Evolutionary conservation across 1,284 basidiomycete genomes (phyloP).

Genomic region (Moesziomyces globuligerus): DNA sequence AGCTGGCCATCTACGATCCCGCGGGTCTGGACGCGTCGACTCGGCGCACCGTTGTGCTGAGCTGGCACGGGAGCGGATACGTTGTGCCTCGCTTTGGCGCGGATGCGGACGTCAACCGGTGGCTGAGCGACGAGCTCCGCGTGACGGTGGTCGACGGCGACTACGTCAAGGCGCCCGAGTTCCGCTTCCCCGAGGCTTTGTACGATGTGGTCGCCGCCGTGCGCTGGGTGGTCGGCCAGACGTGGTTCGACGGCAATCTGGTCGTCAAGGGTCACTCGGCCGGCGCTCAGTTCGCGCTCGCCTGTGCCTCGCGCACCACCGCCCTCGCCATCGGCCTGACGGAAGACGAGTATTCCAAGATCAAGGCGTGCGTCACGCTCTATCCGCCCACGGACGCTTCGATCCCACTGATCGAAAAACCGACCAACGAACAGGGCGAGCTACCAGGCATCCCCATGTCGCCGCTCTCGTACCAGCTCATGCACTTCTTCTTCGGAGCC

Average conservation of each 20-base stretch:
- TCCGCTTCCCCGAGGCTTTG: slow-evolving; percentile 32
- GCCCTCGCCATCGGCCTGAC: slow-evolving; percentile 27
- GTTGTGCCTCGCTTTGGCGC: slow-evolving; percentile 31
- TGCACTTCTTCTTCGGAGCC: slow-evolving; percentile 42
- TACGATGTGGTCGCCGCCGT: slow-evolving; percentile 29
- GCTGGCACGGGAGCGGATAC: slow-evolving; percentile 41
- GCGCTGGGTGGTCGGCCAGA: slow-evolving; percentile 25
- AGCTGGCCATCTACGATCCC: slow-evolving; percentile 25
- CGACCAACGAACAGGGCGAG: slow-evolving; percentile 31
- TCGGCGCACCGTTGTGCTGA: slow-evolving; percentile 29
- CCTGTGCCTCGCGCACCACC: slow-evolving; percentile 6
- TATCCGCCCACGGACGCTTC: slow-evolving; percentile 31
- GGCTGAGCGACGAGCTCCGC: slow-evolving; percentile 18
- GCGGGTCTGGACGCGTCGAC: neutral
- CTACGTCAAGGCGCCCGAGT: slow-evolving; percentile 40
- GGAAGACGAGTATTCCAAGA: slow-evolving; percentile 12
- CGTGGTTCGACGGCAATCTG: slow-evolving; percentile 37
- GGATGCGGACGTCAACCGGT: slow-evolving; percentile 29
- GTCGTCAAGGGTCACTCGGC: slow-evolving; percentile 34
- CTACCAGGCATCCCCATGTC: slow-evolving; percentile 28
- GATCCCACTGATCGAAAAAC: slow-evolving; percentile 22
- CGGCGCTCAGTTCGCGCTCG: slow-evolving; percentile 29
- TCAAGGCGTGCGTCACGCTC: slow-evolving; percentile 36
- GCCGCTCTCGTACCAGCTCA: slow-evolving; percentile 18
- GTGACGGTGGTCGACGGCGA: slow-evolving; percentile 35